Evolutionary conservation across 805 yeast genomes (phyloP).

Genomic region (Nakazawaea anatomiae): DNA sequence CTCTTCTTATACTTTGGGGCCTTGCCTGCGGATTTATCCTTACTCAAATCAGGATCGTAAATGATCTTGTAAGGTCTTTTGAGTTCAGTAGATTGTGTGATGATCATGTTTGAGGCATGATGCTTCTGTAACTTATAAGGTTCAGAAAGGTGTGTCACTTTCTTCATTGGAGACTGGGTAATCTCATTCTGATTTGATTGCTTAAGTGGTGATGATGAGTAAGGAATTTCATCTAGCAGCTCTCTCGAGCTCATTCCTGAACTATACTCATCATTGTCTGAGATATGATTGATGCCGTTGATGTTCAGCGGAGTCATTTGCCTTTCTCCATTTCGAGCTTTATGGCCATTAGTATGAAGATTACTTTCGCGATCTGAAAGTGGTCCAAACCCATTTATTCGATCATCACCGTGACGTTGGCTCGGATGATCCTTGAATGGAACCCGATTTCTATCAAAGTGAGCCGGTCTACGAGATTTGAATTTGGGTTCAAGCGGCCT

Average conservation of each 20-base stretch:
- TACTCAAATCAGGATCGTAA: conserved; percentile 48
- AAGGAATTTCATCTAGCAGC: neutral
- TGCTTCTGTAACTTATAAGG: conserved; percentile 4
- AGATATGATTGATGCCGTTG: neutral
- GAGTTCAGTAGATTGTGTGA: neutral
- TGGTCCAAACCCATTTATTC: neutral
- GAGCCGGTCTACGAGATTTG: neutral
- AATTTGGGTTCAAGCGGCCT: neutral
- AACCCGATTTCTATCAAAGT: neutral
- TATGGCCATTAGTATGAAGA: neutral
- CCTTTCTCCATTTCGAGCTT: too few relatives aligned
- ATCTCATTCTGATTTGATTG: neutral
- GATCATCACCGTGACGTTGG: neutral
- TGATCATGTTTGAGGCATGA: neutral
- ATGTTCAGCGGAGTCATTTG: too few relatives aligned
- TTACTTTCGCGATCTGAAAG: neutral
- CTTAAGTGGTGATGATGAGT: neutral
- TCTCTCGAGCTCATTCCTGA: neutral
- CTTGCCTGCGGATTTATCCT: conserved; percentile 33
- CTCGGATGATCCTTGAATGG: neutral
- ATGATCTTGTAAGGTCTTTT: conserved; percentile 34
- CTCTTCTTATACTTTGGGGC: conserved; percentile 27
- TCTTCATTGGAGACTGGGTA: neutral
- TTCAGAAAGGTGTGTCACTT: neutral
- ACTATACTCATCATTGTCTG: neutral